Evolutionary conservation across 208 protist species (phyloP).

Genomic region (Trypanosoma grayi): DNA sequence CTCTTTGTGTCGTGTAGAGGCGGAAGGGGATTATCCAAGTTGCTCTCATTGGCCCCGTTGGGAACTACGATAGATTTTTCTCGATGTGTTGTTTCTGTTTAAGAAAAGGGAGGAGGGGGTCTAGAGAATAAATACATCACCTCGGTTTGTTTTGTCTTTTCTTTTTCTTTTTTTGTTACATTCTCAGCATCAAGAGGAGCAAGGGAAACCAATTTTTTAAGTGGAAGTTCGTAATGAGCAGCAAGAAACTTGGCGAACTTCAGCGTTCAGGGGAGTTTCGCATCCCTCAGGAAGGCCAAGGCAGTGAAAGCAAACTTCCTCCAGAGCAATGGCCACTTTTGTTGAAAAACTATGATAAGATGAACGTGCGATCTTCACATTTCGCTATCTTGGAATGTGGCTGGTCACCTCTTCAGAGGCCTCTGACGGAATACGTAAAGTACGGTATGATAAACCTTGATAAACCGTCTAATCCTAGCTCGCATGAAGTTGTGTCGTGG

Average conservation of each 20-base stretch:
- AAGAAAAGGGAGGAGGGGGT: too few relatives aligned
- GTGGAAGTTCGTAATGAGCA: slow-evolving; percentile 44
- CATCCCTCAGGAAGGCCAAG: slow-evolving; percentile 60
- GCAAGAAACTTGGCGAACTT: slow-evolving; percentile 70
- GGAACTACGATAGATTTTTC: too few relatives aligned
- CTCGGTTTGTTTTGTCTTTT: slow-evolving; percentile 9
- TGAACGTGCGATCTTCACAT: slow-evolving; percentile 96
- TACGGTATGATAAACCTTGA: slow-evolving; percentile 99
- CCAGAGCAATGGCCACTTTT: slow-evolving; percentile 97
- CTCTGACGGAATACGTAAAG: slow-evolving; percentile 96
- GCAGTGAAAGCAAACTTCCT: slow-evolving; percentile 64
- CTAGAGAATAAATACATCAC: too few relatives aligned
- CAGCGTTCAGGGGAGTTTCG: slow-evolving; percentile 77
- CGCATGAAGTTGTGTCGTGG: slow-evolving; percentile 99
- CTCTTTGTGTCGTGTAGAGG: too few relatives aligned
- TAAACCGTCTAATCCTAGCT: slow-evolving; percentile 99
- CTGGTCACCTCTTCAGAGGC: slow-evolving; percentile 96
- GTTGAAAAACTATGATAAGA: slow-evolving; percentile 99
- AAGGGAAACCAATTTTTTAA: neutral
- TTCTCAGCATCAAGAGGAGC: too few relatives aligned
- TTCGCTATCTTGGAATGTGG: slow-evolving; percentile 98
- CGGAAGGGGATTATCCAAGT: too few relatives aligned
- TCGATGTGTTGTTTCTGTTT: too few relatives aligned
- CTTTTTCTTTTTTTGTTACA: slow-evolving; percentile 18
- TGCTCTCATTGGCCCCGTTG: too few relatives aligned